Percentiles rank a stretch among this genome's conserved stretches.
Evolutionary conservation across 2,329 filamentous ascomycete species (phyloP).

Genomic region (Xylariales sp.): DNA sequence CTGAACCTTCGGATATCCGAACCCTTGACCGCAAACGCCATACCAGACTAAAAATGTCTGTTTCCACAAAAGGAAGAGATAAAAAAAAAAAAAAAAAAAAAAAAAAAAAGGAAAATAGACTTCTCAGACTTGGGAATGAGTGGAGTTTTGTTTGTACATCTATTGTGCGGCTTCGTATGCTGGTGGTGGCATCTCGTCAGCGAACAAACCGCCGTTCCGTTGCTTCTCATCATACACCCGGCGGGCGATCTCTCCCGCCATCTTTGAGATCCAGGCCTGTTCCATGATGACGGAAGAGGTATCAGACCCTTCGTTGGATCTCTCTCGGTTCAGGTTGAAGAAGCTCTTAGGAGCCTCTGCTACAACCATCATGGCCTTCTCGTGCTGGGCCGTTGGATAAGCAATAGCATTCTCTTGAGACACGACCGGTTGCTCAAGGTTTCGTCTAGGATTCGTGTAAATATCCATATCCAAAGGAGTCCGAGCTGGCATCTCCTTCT

Average conservation of each 20-base stretch:
- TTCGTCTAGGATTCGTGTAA: slow-evolving; percentile 20
- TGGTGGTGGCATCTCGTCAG: slow-evolving; percentile 55
- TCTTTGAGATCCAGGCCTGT: slow-evolving; percentile 86
- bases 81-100: no score
- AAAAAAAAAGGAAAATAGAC: slow-evolving; percentile 2
- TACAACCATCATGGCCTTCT: slow-evolving; percentile 17
- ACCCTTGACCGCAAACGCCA: no score
- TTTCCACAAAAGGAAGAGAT: no score
- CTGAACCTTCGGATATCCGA: no score
- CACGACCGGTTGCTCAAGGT: slow-evolving; percentile 11
- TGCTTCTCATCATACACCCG: slow-evolving; percentile 85
- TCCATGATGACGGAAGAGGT: slow-evolving; percentile 62
- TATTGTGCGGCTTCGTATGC: slow-evolving; percentile 53
- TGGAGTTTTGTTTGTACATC: slow-evolving; percentile 12
- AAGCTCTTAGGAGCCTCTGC: slow-evolving; percentile 19
- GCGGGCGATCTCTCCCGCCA: slow-evolving; percentile 85
- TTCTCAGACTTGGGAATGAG: slow-evolving; percentile 3
- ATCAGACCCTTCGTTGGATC: slow-evolving; percentile 39
- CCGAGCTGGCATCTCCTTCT: slow-evolving; percentile 23
- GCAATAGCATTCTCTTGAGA: slow-evolving; percentile 10
- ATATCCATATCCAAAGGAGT: slow-evolving; percentile 28
- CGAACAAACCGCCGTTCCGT: slow-evolving; percentile 46
- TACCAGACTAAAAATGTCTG: no score
- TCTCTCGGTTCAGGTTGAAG: slow-evolving; percentile 21
- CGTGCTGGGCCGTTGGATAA: slow-evolving; percentile 13